Conservation (phyloP, 441 rosid genomes). For the Corymbia calophylla region DNA sequence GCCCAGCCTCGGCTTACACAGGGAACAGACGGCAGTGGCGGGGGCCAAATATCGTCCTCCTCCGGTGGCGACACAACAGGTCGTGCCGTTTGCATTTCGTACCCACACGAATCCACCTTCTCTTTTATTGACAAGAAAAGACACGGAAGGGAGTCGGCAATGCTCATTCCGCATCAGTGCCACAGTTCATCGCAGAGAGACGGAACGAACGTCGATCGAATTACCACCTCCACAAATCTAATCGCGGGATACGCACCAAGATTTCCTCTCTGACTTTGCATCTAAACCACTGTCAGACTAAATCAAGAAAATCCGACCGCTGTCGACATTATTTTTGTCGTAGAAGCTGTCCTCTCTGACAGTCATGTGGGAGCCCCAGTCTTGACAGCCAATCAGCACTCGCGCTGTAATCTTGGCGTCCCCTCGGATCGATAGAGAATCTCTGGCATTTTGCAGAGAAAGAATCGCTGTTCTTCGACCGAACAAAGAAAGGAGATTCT, state of each 20-base stretch:
- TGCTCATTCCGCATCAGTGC: not conserved
- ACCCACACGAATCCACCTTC: too few species aligned
- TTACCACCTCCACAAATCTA: not conserved
- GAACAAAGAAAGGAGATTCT: not conserved
- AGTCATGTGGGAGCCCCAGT: not conserved
- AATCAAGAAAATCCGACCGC: not conserved
- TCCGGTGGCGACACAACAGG: fast-evolving
- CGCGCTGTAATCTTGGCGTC: not conserved
- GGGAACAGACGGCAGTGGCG: too few species aligned
- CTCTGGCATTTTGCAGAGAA: not conserved
- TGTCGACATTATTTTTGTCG: not conserved
- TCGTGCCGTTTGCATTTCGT: not conserved
- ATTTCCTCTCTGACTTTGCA: not conserved
- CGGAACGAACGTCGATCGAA: not conserved
- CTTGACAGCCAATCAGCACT: not conserved
- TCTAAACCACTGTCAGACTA: not conserved
- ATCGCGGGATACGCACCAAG: not conserved
- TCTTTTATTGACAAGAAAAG: too few species aligned
- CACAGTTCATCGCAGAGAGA: not conserved
- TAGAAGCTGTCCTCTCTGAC: not conserved
- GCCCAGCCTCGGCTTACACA: not conserved
- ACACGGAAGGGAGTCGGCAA: too few species aligned
- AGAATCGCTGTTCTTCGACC: not conserved
- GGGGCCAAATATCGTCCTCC: not conserved
- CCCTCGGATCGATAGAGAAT: not conserved